Conservation (phyloP, 805 yeast genomes). For the Saccharomyces eubayanus region DNA sequence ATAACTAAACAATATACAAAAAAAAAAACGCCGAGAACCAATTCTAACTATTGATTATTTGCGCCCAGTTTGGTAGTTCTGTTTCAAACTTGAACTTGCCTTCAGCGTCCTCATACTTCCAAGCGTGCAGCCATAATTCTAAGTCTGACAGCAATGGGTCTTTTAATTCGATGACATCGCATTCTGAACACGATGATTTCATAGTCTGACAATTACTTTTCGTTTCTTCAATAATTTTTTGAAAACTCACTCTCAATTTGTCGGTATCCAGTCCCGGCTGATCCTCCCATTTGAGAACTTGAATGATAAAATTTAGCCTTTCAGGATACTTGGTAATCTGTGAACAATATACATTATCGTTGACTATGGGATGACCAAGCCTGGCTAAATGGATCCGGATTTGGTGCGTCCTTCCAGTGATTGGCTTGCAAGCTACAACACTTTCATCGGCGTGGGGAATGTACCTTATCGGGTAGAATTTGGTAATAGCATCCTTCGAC, state of each 20-base stretch:
- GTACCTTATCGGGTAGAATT: constrained; percentile 53
- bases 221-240: constrained; percentile 21
- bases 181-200: constrained; percentile 17
- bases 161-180: constrained; percentile 18
- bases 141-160: constrained; percentile 24
- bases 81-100: constrained; percentile 35
- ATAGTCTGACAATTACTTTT: constrained; percentile 3
- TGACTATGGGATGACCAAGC: constrained; percentile 77
- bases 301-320: constrained; percentile 19
- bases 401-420: constrained; percentile 95
- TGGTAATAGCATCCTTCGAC: constrained; percentile 60
- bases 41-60: constrained; percentile 1
- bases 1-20: neutral
- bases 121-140: constrained; percentile 28
- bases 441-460: constrained; percentile 41
- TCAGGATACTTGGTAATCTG: constrained; percentile 16
- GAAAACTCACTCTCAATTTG: constrained; percentile 9
- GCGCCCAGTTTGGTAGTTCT: constrained; percentile 41
- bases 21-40: neutral
- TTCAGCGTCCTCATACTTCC: constrained; percentile 30
- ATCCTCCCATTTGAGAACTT: constrained; percentile 14
- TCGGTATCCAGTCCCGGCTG: constrained; percentile 1
- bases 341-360: constrained; percentile 64
- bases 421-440: constrained; percentile 73
- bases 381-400: constrained; percentile 86